Evolutionary conservation across 192 early-diverging fungal genomes (phyloP).

Genomic region (Chytriomyces confervae): DNA sequence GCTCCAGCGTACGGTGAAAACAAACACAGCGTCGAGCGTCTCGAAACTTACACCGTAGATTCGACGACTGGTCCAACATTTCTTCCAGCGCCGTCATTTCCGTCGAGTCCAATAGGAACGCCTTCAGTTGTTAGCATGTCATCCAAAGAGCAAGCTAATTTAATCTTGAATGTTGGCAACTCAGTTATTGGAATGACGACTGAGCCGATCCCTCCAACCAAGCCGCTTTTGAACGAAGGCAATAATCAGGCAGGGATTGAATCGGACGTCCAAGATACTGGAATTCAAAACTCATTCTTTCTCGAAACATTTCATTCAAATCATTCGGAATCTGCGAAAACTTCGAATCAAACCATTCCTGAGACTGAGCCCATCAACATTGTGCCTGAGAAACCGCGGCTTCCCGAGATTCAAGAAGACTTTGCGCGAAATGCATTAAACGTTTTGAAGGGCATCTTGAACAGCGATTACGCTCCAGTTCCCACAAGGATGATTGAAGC

Average conservation of each 20-base stretch:
- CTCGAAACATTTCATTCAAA: too few species aligned
- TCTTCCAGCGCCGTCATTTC: not conserved
- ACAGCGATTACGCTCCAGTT: not conserved
- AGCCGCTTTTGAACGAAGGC: too few species aligned
- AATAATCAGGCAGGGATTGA: too few species aligned
- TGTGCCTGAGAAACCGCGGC: not conserved
- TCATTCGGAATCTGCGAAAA: too few species aligned
- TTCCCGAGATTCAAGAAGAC: not conserved
- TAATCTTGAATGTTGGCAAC: too few species aligned
- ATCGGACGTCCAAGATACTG: too few species aligned
- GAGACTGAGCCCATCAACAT: too few species aligned
- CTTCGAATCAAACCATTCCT: too few species aligned
- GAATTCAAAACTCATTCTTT: too few species aligned
- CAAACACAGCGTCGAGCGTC: not conserved
- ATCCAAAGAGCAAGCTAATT: too few species aligned
- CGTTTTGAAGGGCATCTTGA: not conserved
- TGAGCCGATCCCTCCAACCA: too few species aligned
- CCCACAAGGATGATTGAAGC: not conserved
- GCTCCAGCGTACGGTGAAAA: not conserved
- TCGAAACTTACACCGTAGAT: not conserved
- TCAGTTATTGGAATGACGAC: too few species aligned
- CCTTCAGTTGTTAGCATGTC: not conserved
- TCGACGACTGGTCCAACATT: not conserved
- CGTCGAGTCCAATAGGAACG: not conserved
- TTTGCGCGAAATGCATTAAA: not conserved